A percentile compares a stretch with the other conserved stretches of the same genome.
These are phyloP conservation scores for Kokia cookei DNA, from an alignment of 441 rosid genomes.

Conservation along the genomic window DNA sequence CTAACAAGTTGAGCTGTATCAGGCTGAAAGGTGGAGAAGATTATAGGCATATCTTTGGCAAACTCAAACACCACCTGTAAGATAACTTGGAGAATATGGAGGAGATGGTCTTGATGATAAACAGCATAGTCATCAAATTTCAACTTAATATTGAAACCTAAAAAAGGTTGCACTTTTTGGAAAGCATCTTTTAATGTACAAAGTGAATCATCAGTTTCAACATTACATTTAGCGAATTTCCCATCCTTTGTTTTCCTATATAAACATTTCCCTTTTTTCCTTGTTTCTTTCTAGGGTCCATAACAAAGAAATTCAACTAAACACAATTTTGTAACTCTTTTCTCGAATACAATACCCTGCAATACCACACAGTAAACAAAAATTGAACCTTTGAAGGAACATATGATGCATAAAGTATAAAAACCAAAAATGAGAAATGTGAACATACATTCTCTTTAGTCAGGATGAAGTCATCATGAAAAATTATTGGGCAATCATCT, in stretches of 20 bases:
- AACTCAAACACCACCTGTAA: constrained; percentile 55
- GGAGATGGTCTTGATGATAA: constrained; percentile 53
- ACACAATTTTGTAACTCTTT: constrained; percentile 63
- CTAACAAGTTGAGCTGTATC: constrained; percentile 73
- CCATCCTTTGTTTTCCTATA: constrained; percentile 76
- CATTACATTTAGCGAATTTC: constrained; percentile 58
- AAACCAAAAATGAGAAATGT: not conserved
- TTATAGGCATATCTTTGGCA: constrained; percentile 55
- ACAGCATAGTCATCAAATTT: constrained; percentile 78
- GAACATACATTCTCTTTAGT: constrained; percentile 72
- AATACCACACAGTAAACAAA: not conserved
- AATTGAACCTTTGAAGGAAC: not conserved
- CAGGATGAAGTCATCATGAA: constrained; percentile 79
- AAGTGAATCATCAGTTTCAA: constrained; percentile 56
- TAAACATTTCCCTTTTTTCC: constrained; percentile 43
- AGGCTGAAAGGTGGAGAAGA: constrained; percentile 86
- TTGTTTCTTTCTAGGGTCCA: constrained; percentile 61
- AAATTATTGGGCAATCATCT: constrained; percentile 87
- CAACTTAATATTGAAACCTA: constrained; percentile 84
- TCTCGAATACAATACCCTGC: constrained; percentile 68
- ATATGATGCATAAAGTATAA: not conserved
- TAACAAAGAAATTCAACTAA: constrained; percentile 60
- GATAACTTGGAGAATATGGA: constrained; percentile 51
- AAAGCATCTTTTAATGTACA: constrained; percentile 83
- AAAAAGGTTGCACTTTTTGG: constrained; percentile 52